Conservation (phyloP, 2,329 filamentous ascomycete species). For the Penicillium decumbens region DNA sequence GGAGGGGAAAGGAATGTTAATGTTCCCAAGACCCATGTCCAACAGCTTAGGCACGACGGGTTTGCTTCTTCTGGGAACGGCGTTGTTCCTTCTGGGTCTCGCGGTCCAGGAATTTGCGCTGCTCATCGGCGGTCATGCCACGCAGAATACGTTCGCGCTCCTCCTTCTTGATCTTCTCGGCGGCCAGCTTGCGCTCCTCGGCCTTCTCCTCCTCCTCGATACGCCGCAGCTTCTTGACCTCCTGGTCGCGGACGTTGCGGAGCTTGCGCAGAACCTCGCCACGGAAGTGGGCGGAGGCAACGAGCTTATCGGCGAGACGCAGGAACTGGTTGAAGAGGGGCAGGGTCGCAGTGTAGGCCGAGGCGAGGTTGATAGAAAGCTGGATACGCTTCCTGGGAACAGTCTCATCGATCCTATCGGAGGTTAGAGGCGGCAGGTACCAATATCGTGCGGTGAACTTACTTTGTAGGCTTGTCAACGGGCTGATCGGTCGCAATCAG, state of each 20-base stretch:
- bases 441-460: constrained; percentile 37
- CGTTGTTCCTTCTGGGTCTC: constrained; percentile 69
- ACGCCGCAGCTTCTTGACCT: constrained; percentile 73
- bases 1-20: neutral
- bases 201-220: constrained; percentile 66
- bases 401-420: constrained; percentile 70
- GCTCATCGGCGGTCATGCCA: constrained; percentile 71
- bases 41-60: constrained; percentile 44
- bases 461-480: constrained; percentile 78
- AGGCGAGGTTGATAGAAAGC: constrained; percentile 63
- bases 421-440: neutral
- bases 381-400: constrained; percentile 79
- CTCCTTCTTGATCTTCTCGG: constrained; percentile 69
- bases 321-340: constrained; percentile 78
- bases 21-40: neutral
- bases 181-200: constrained; percentile 52
- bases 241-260: constrained; percentile 71
- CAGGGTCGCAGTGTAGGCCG: constrained; percentile 61
- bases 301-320: constrained; percentile 77
- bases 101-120: constrained; percentile 79
- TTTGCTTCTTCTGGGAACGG: constrained; percentile 61
- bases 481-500: constrained; percentile 88
- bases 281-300: constrained; percentile 74
- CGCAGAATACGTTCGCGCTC: constrained; percentile 82
- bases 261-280: constrained; percentile 85